Base-by-base conservation (phyloP, 345 rosid genomes). In the Capsella bursapastoris region DNA sequence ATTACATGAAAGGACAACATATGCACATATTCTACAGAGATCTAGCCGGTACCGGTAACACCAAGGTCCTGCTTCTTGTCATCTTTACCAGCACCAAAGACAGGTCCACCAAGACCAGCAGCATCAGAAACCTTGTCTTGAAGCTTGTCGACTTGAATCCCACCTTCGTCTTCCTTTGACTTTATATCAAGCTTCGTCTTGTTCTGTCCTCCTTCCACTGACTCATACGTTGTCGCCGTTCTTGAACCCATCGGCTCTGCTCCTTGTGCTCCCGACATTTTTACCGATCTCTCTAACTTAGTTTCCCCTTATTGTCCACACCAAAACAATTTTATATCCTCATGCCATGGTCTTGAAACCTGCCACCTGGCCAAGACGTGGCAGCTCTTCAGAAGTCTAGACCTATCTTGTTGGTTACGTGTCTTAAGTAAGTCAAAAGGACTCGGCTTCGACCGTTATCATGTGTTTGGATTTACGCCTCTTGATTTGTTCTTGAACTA, bases 241-340 rank as follows among this genome's bases (percentile, higher is more conserved):
- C 18, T 79, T 10, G 87, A 84, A 6, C 81, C 89, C 79, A 81
- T 80, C 31, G 86, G 93, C 68, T 86, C 81, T 61, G 90, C 90
- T 66, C 88, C 90, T 71, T 88, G 92, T 28, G 84, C 87, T 61
- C 87, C 92, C 10, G 87, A 88, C 88, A 86, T 88, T 18, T 4
- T 37, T 63, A 27, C 43, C 7, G 3, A 40, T 8, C 31, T 35
- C 1, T 8, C 28, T 16, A 8, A 27, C 49, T 29, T 27, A 4
- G 3, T 49, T 25, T 16, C 6, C 6, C 11, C 4, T 8, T 57
- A 1, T 7, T 32, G 14, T 13, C 58, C 28, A 6, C 53, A 49
- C 28, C 18, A 69, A 47, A 62, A 45, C 15, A 15, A 14, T 4
- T 69, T 27, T 69, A 69, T 70, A 63, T 5, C 0, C 16, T 51